Base-by-base conservation (phyloP, 2,329 filamentous ascomycete species). In the Chrysosporium keratinophilum region DNA sequence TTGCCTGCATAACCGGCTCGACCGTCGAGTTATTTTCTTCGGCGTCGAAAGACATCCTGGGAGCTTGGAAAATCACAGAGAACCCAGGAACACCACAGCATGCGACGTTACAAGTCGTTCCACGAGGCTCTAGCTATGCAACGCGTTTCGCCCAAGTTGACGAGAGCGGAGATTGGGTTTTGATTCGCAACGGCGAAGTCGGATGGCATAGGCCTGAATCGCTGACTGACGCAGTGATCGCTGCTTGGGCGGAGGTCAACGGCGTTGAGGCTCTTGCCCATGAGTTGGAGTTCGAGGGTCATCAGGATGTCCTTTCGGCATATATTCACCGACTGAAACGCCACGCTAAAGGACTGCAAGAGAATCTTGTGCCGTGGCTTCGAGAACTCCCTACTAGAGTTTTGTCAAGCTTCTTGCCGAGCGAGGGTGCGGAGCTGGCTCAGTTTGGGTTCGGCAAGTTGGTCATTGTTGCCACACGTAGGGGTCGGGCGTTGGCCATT, bases 361-460 rank as follows among this genome's bases (percentile, higher is more conserved):
- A 85, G 61, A 54, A 69, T 55, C 76, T 97, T 3, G 90, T 90
- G 0, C 78, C 76, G 0, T 94, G 84, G 71, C 69, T 95, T 2
- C 77, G 81, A 57, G 75, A 75, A 14, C 74, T 96, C 9, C 88
- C 88, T 3, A 71, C 76, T 42, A 81, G 83, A 20, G 71, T 96
- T 12, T 63, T 89, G 2, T 78, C 78, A 57, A 84, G 81, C 59
- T 74, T 88, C 14, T 65, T 83, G 7, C 61, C 70, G 5, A 71
- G 71, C 23, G 80, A 82, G 33, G 78, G 79, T 0, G 75, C 78
- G 7, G 71, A 76, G 14, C 58, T 72, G 15, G 64, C 68, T 45
- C 81, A 77, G 39, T 97, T 97, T 67, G 91, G 91, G 3, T 91
- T 96, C 70, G 84, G 87, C 67, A 95, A 95, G 70, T 74, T 91